Conservation (phyloP, 2,329 filamentous ascomycete genomes). For the Hyphodiscus sp. region DNA sequence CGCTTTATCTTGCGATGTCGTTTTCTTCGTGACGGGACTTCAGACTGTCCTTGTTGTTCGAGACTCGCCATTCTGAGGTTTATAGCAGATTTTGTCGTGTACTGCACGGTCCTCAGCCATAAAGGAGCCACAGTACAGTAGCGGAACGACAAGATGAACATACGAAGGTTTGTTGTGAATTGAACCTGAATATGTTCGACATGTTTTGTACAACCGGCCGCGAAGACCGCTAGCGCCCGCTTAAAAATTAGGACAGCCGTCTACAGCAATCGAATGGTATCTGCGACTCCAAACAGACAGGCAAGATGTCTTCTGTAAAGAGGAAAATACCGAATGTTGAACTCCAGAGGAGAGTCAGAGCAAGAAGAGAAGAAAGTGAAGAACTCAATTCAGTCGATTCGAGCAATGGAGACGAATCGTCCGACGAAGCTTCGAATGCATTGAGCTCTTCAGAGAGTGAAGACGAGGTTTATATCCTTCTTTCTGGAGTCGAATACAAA, state of each 20-base stretch:
- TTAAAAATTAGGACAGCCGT: not conserved
- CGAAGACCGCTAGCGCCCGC: no score
- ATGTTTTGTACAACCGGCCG: not conserved
- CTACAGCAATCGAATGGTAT: no score
- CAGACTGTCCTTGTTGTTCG: not conserved
- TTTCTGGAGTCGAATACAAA: not conserved
- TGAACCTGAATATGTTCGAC: not conserved
- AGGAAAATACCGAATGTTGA: slow-evolving; percentile 22
- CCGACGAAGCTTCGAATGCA: slow-evolving; percentile 28
- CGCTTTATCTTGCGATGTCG: no score
- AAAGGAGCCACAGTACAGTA: not conserved
- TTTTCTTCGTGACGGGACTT: no score
- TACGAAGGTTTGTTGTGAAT: not conserved
- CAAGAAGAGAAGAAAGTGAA: slow-evolving; percentile 24
- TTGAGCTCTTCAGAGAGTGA: slow-evolving; percentile 32
- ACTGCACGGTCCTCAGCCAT: not conserved
- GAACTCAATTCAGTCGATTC: slow-evolving; percentile 29
- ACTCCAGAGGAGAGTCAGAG: slow-evolving; percentile 27
- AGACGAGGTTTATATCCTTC: slow-evolving; percentile 4
- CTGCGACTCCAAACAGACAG: not conserved
- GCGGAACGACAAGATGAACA: not conserved
- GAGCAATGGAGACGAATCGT: slow-evolving; percentile 31
- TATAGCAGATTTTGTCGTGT: not conserved
- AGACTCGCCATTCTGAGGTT: not conserved
- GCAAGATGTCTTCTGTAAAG: slow-evolving; percentile 25